Evolutionary conservation across 2,329 filamentous ascomycete genomes (phyloP).

Genomic region (Phyllosticta ampelicida): DNA sequence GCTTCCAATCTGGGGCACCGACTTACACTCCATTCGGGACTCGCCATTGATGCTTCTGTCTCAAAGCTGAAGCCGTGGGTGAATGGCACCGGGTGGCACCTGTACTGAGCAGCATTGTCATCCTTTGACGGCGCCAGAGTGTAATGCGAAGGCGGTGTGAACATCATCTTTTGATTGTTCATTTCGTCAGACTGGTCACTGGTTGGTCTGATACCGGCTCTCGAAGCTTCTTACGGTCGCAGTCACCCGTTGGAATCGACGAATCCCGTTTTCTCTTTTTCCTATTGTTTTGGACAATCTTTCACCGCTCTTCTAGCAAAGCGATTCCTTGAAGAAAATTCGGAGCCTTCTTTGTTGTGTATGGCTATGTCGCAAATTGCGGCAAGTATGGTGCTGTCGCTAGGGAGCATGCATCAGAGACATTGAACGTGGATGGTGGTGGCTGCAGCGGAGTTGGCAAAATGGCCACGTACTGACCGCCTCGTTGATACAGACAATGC

Average conservation of each 20-base stretch:
- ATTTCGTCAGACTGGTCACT: not conserved
- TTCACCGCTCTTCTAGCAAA: constrained; percentile 1
- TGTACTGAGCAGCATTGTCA: not conserved
- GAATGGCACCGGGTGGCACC: not conserved
- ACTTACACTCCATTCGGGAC: constrained; percentile 6
- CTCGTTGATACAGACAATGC: not conserved
- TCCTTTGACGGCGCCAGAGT: not conserved
- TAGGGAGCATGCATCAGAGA: constrained; percentile 9
- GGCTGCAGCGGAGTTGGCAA: not conserved
- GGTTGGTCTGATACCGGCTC: not conserved
- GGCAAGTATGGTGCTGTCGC: not conserved
- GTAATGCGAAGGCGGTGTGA: not conserved
- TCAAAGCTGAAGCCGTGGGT: not conserved
- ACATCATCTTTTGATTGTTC: not conserved
- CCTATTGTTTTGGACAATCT: not conserved
- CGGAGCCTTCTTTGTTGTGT: constrained; percentile 6
- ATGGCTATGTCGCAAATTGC: not conserved
- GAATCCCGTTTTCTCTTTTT: not conserved
- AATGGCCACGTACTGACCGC: constrained; percentile 8
- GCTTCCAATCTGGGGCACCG: not conserved
- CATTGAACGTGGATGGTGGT: constrained; percentile 8
- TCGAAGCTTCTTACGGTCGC: not conserved
- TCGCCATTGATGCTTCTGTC: constrained; percentile 5
- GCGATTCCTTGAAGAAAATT: not conserved
- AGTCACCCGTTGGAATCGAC: not conserved